phyloP scores from a whole-genome alignment of 2,329 filamentous ascomycete genomes.

The Elsinoe ampelina region DNA sequence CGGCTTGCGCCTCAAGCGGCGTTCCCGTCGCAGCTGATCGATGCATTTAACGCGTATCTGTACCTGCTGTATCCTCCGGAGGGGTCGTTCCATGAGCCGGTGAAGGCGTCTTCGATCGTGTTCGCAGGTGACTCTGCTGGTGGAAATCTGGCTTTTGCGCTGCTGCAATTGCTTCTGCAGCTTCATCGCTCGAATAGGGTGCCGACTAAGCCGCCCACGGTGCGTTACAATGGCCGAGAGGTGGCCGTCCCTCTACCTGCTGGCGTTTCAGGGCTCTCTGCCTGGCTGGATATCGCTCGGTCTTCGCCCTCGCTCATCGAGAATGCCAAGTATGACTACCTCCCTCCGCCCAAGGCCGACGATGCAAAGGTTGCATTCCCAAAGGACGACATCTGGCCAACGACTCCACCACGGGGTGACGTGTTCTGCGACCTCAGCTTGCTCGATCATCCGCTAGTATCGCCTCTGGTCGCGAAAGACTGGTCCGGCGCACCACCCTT shows the following conservation, averaged over 20 bases:
- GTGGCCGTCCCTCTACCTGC: constrained; percentile 57
- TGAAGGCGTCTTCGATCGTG: constrained; percentile 57
- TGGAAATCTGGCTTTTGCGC: constrained; percentile 57
- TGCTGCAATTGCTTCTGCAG: constrained; percentile 61
- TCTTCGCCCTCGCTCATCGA: constrained; percentile 47
- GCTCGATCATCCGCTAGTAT: constrained; percentile 57
- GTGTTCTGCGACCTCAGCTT: constrained; percentile 38
- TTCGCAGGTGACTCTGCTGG: constrained; percentile 69
- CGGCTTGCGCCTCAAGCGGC: constrained; percentile 64
- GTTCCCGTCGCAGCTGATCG: constrained; percentile 65
- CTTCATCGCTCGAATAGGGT: constrained; percentile 37
- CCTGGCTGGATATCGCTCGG: constrained; percentile 64
- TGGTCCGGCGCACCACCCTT: constrained; percentile 59
- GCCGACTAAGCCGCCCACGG: constrained; percentile 35
- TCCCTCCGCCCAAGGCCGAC: constrained; percentile 38
- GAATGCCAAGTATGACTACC: constrained; percentile 54
- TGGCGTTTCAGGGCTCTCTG: constrained; percentile 52
- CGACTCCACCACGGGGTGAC: constrained; percentile 37
- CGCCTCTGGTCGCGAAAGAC: constrained; percentile 45
- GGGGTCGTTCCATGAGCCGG: constrained; percentile 56
- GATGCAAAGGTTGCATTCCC: constrained; percentile 30
- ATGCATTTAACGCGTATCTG: constrained; percentile 64
- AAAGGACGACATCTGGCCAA: constrained; percentile 42
- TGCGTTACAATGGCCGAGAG: constrained; percentile 52
- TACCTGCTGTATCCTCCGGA: constrained; percentile 62